A percentile compares a stretch with the other conserved stretches of the same genome.
phyloP scores from a whole-genome alignment of 768 basidiomycete species.

The Lactarius indigo region DNA sequence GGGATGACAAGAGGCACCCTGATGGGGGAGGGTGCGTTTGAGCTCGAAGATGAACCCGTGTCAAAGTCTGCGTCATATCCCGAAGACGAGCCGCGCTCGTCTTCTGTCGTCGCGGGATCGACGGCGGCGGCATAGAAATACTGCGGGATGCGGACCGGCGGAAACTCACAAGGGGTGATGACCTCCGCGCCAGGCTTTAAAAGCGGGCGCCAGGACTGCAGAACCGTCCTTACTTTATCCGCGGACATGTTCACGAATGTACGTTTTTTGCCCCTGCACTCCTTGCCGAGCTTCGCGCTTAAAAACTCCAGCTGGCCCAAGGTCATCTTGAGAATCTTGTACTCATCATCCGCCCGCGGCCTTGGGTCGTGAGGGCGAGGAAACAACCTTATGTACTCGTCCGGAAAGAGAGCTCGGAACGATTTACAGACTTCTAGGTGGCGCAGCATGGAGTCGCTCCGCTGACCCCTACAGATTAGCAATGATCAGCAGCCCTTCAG shows the following conservation, averaged over 20 bases:
- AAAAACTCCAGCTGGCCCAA: conserved; percentile 3
- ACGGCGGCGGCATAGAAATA: not conserved
- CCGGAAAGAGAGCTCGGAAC: not conserved
- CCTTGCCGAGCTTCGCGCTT: not conserved
- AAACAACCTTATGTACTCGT: not conserved
- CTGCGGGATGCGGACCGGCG: not conserved
- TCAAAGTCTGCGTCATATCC: not conserved
- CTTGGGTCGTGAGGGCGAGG: not conserved
- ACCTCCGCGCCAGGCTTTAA: not conserved
- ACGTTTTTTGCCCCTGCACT: not conserved
- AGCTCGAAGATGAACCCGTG: not conserved
- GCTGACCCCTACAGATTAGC: not conserved
- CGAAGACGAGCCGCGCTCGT: not conserved
- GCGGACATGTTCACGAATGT: not conserved
- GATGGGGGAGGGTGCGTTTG: not conserved
- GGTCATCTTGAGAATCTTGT: conserved; percentile 11
- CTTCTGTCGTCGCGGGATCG: not conserved
- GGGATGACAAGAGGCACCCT: not conserved
- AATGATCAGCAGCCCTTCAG: not conserved
- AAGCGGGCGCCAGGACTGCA: conserved; percentile 11
- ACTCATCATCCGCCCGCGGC: not conserved
- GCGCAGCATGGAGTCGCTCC: not conserved
- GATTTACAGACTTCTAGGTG: conserved; percentile 1
- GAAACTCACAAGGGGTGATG: conserved; percentile 1
- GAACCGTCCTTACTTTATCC: not conserved